Evolutionary conservation across 306 rosid genomes (phyloP), one percentile per base, ranked within the genome.

Genomic region (Medicago lupulina): DNA sequence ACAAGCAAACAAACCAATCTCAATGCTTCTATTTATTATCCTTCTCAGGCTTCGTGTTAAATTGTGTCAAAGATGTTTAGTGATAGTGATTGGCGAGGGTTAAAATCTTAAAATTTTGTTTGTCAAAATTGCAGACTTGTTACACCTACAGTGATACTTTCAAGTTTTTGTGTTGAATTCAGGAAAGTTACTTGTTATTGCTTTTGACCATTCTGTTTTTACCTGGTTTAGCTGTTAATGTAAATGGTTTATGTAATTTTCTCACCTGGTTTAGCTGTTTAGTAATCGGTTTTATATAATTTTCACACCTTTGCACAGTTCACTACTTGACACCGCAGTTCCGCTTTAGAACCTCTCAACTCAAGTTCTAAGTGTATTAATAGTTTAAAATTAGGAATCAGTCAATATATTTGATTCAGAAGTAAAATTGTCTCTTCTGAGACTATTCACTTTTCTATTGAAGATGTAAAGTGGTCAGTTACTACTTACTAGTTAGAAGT

Each of bases 401-500:
- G 38, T 82, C 44, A 43, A 17, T 43, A 17, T 28, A 67, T 82
- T 67, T 17, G 54, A 16, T 65, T 67, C 28, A 50, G 51, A 78
- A 70, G 61, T 79, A 31, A 49, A 71, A 55, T 67, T 71, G 73
- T 68, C 53, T 70, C 47, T 70, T 69, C 57, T 2, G 23, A 46
- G 67, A 14, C 28, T 25, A 25, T 46, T n/a, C 75, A 25, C 28
- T 25, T 25, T 60, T 69, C 34, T 15, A 13, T 79, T n/a, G 60
- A 74, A 19, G 57, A 50, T 77, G 12, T 43, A 8, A 17, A 60
- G 17, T 78, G 13, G 2, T 12, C 63, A 47, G 40, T 72, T 17
- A 23, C 8, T 60, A 49, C 25, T 73, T 18, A 49, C 8, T 60
- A 49, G 36, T 73, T 18, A 49, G 53, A 61, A 23, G 38, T 74